A percentile compares a stretch with the other conserved stretches of the same genome.
These are phyloP conservation scores for Plasmodium blacklocki DNA, from an alignment of 169 alveolate genomes.

Conservation along the genomic window DNA sequence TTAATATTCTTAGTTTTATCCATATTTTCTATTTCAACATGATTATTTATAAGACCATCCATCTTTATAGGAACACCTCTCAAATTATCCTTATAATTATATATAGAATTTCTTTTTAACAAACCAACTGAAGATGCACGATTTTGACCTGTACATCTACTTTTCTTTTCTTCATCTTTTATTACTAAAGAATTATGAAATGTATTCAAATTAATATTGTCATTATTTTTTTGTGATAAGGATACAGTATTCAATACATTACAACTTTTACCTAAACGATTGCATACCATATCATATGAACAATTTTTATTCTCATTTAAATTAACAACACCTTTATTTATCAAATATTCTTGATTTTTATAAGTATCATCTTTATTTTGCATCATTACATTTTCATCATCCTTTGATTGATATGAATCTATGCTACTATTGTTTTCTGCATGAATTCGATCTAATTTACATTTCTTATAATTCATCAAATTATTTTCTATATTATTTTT, in stretches of 20 bases:
- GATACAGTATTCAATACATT: not conserved
- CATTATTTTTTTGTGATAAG: not conserved
- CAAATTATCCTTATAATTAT: conserved; percentile 6
- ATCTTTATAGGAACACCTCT: too few species aligned
- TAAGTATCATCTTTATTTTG: too few species aligned
- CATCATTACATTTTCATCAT: not conserved
- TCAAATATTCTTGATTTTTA: too few species aligned
- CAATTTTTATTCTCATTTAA: not conserved
- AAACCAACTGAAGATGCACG: conserved; percentile 1
- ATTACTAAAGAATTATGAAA: too few species aligned
- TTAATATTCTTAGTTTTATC: too few species aligned
- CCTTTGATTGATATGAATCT: conserved; percentile 16
- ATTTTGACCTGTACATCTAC: conserved; percentile 7
- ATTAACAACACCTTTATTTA: too few species aligned
- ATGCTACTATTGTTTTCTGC: conserved; percentile 9
- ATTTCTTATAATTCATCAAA: conserved; percentile 42
- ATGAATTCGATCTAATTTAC: conserved; percentile 20
- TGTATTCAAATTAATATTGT: not conserved
- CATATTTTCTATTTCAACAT: too few species aligned
- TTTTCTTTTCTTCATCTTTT: too few species aligned
- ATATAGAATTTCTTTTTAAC: conserved; percentile 21
- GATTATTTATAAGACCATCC: too few species aligned
- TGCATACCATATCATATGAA: not conserved
- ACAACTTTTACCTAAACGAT: too few species aligned
- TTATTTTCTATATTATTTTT: conserved; percentile 45